phyloP scores from a whole-genome alignment of 805 yeast genomes.

The Spathaspora girioi region DNA sequence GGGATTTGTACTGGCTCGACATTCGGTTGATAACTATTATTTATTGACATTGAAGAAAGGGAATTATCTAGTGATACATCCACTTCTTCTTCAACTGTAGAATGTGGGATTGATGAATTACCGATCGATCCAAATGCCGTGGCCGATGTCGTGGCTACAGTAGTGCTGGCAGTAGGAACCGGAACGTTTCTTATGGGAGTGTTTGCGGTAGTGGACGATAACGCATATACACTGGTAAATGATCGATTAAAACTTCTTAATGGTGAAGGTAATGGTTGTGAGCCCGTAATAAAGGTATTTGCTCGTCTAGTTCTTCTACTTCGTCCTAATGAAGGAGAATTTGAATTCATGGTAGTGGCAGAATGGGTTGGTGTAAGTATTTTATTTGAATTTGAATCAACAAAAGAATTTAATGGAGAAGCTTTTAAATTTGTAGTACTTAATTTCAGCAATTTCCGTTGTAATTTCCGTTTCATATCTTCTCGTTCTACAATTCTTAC shows the following conservation, averaged over 20 bases:
- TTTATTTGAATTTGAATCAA: background rate
- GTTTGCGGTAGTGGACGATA: constrained; percentile 36
- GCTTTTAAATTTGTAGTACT: constrained; percentile 10
- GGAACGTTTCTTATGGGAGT: constrained; percentile 30
- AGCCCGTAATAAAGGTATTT: constrained; percentile 78
- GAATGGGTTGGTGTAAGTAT: background rate
- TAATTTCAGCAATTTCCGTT: constrained; percentile 37
- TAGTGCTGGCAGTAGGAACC: background rate
- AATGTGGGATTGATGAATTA: background rate
- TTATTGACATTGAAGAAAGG: constrained; percentile 41
- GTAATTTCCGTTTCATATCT: constrained; percentile 47
- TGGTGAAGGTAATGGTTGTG: constrained; percentile 92
- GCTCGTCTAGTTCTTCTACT: constrained; percentile 63
- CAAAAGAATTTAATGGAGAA: background rate
- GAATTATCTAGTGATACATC: constrained; percentile 27
- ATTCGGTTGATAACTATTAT: constrained; percentile 17
- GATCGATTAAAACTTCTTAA: constrained; percentile 53
- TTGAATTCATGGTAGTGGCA: constrained; percentile 6
- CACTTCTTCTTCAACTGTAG: background rate
- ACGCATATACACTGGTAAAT: constrained; percentile 32
- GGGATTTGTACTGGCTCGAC: constrained; percentile 17
- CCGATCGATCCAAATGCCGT: background rate
- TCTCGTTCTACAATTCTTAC: constrained; percentile 62
- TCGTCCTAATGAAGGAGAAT: constrained; percentile 38
- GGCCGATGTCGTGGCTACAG: background rate